phyloP scores from a whole-genome alignment of 2,329 filamentous ascomycete species.

The Paecilomyces fulvus region DNA sequence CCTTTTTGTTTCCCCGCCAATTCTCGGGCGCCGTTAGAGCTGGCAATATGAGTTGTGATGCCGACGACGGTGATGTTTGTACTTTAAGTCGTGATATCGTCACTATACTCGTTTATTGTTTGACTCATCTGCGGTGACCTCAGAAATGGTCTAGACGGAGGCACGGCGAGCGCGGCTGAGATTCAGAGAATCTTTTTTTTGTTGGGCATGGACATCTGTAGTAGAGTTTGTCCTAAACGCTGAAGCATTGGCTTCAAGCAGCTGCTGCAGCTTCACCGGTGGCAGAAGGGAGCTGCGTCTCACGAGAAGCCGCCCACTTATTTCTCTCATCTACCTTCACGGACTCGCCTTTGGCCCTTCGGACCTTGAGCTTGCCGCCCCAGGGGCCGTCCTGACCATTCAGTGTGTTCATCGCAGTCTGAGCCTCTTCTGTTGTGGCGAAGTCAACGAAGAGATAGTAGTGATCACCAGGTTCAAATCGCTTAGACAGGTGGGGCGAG shows the following conservation, averaged over 20 bases:
- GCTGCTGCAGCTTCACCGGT: constrained; percentile 3
- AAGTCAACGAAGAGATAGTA: constrained; percentile 63
- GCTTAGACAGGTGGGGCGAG: constrained; percentile 50
- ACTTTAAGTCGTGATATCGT: not conserved
- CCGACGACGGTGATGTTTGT: not conserved
- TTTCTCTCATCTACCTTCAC: constrained; percentile 20
- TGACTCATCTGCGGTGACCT: not conserved
- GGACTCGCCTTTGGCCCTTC: constrained; percentile 31
- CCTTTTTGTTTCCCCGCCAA: not conserved
- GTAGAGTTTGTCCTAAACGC: not conserved
- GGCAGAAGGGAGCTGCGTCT: constrained; percentile 1
- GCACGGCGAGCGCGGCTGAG: not conserved
- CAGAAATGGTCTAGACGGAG: not conserved
- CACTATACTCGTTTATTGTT: not conserved
- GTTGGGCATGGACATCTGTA: not conserved
- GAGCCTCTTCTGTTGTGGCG: constrained; percentile 45
- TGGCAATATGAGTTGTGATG: not conserved
- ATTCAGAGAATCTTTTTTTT: not conserved
- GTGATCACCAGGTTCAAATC: constrained; percentile 45
- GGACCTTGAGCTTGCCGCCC: constrained; percentile 31
- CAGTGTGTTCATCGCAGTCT: constrained; percentile 41
- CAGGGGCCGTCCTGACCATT: constrained; percentile 32
- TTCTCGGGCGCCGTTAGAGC: not conserved
- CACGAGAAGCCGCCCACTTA: constrained; percentile 11
- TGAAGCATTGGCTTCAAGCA: constrained; percentile 3